Evolutionary conservation across 1,284 basidiomycete genomes (phyloP).

Genomic region (Stygiomarasmius scandens): DNA sequence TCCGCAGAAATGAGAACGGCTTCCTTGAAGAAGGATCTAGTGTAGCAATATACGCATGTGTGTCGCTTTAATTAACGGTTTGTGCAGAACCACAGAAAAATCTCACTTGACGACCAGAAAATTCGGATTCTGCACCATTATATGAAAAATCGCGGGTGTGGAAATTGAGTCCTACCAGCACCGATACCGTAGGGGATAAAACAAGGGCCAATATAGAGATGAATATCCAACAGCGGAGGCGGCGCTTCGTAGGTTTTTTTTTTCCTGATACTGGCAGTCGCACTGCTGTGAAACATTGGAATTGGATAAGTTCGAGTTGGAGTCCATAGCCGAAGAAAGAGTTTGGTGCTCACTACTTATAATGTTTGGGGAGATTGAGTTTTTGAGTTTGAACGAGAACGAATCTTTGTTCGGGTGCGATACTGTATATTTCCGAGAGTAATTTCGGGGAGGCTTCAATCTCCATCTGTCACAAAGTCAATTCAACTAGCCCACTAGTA

Average conservation of each 20-base stretch:
- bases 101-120: neutral
- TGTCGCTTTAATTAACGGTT: neutral
- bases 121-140: neutral
- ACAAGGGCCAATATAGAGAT: neutral
- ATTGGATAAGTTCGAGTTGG: too few species aligned
- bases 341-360: too few species aligned
- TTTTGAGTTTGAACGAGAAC: too few species aligned
- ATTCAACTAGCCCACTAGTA: too few species aligned
- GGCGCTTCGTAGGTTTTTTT: neutral
- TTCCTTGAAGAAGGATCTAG: neutral
- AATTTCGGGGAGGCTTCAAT: too few species aligned
- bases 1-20: constrained; percentile 1
- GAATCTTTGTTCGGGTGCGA: too few species aligned
- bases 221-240: neutral
- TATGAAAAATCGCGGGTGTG: constrained; percentile 1
- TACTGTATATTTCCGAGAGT: too few species aligned
- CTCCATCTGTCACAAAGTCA: too few species aligned
- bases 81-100: too few species aligned
- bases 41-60: neutral
- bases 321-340: too few species aligned
- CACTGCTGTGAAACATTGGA: too few species aligned
- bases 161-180: neutral
- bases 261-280: neutral
- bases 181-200: neutral
- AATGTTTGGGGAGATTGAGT: too few species aligned